Base-by-base conservation (phyloP, 169 alveolate genomes). In the Plasmodium billcollinsi region DNA sequence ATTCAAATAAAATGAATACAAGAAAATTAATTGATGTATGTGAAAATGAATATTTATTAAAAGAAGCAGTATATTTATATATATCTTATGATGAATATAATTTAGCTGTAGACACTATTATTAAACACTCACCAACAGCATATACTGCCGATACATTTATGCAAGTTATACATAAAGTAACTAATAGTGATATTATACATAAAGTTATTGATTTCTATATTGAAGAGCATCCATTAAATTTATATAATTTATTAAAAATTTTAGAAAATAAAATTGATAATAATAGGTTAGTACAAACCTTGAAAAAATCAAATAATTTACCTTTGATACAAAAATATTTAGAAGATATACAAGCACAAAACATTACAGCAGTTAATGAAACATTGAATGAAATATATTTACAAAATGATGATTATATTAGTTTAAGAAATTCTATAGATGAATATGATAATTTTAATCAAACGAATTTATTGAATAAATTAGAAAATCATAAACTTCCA, bases 151-250 rank as follows among this genome's bases (percentile, higher is more conserved):
- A 86, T 96, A 52, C 93, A 92, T 85, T 72, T 75, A 78, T 61
- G 90, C 89, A 78, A 69, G 83, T 74, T 15, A 80, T 75, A 29
- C 93, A 95, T 69, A 92, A 95, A 45, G 72, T 90, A n/a, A 90
- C 94, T 69, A 98, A 98, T 91, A 97, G 98, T 66, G 99, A 98
- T 91, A 95, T 99, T 70, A 96, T 97, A 93, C 98, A 98, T 96
- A 97, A 98, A 93, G 98, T 99, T n/a, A 97, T 99, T 73, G 96
- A 97, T 90, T 99, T 99, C 93, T 98, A 98, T 95, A 95, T 98
- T 47, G 99, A 98, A 76, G 99, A 98, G 92, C 97, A 98, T 93
- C 99, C 99, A n/a, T 95, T 97, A 96, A 96, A 97, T 85, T 95
- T 99, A 61, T 97, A 98, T 86, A 97, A 97, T 73, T 95, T 99